Percentiles rank a stretch among this genome's conserved stretches.
Conservation (phyloP, 2,329 filamentous ascomycete genomes). For the Xylaria sp. region DNA sequence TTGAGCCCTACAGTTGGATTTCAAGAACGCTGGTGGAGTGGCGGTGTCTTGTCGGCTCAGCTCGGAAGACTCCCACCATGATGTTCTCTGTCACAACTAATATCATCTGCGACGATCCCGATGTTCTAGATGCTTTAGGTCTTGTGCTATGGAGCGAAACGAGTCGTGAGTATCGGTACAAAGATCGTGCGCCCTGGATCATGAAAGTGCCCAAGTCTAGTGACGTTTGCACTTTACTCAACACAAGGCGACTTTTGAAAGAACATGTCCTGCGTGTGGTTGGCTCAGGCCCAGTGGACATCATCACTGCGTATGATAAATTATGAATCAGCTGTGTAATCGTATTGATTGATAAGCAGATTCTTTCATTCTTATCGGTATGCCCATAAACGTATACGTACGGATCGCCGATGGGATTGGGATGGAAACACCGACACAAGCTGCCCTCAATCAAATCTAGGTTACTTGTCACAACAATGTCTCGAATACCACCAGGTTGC, state of each 20-base stretch:
- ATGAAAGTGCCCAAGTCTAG: background rate
- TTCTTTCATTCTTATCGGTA: background rate
- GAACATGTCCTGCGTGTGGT: background rate
- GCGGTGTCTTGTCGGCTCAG: conserved; percentile 3
- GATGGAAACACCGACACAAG: background rate
- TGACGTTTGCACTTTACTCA: conserved; percentile 9
- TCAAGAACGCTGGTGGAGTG: conserved; percentile 17
- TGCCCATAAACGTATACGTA: background rate
- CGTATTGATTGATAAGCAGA: background rate
- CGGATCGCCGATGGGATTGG: too few relatives aligned
- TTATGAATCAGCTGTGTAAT: background rate
- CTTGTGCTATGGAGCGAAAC: background rate
- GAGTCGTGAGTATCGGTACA: background rate
- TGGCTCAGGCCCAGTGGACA: background rate
- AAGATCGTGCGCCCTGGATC: background rate
- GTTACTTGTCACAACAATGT: background rate
- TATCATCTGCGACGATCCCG: conserved; percentile 17
- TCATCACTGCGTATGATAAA: background rate
- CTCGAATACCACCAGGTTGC: background rate
- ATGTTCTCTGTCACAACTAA: conserved; percentile 3
- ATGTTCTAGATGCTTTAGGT: conserved; percentile 21
- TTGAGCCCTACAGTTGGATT: conserved; percentile 23
- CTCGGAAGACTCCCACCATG: background rate
- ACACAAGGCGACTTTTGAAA: conserved; percentile 9
- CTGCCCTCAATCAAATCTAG: too few relatives aligned